Base-by-base conservation (phyloP, 129 eudicot genomes). In the Centaurea solstitialis region DNA sequence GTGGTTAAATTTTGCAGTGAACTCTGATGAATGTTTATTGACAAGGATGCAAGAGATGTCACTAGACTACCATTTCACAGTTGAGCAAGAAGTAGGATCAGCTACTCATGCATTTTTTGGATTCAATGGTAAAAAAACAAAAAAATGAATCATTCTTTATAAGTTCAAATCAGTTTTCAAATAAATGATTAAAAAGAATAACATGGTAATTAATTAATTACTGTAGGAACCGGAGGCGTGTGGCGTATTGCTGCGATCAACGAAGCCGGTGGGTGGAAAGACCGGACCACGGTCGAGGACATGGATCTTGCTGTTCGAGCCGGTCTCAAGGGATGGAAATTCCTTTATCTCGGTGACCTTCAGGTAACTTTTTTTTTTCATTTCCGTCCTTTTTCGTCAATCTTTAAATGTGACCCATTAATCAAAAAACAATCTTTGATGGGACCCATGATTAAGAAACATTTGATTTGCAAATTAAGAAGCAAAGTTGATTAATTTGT, bases 11-110 rank as follows among this genome's bases (percentile, higher is more conserved):
- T 53, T 78, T 79, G 86, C 99, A 96, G 99, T 93, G 82, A 96
- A 96, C 75, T 76, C 99, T 5, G 89, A 96, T 72, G 99, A 96
- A 74, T 96, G 99, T 70, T 81, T 96, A 77, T 82, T 96, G 89
- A 96, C 99, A 81, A 96, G 99, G 76, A 96, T 96, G 99, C 98
- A 95, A 87, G 99, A 95, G 78, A 95, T 95, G 99, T 95, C 99
- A 9, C 81, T 95, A 57, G 99, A 95, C 83, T 95, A 95, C 81
- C 99, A 95, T 85, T 95, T 95, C 61, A 95, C 90, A 1, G 99
- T 95, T 20, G 99, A 96, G 86, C 99, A 96, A 91, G 99, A 96
- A 93, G 99, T 96, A 9, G 99, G 99, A 76, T 96, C 99, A 70
- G 89, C 99, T 67, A 96, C 99, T 68, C 99, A 96, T 83, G 98